Evolutionary conservation across 306 rosid species (phyloP).

Genomic region (Dicorynia guianensis): DNA sequence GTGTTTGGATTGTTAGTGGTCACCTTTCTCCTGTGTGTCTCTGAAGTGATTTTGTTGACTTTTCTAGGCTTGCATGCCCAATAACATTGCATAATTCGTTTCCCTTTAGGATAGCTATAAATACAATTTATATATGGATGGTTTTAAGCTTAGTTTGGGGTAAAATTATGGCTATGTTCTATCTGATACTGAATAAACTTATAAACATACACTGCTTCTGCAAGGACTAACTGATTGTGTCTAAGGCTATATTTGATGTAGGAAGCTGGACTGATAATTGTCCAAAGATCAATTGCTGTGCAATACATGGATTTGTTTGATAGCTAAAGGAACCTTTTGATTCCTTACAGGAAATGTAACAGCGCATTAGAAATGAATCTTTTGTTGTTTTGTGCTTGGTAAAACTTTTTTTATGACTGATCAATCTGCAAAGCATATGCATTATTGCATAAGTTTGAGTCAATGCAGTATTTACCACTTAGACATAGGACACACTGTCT

Average conservation of each 20-base stretch:
- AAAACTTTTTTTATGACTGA: not conserved
- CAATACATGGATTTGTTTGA: not conserved
- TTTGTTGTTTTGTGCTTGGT: not conserved
- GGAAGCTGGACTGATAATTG: not conserved
- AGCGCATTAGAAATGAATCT: not conserved
- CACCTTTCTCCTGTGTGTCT: slow-evolving; percentile 10
- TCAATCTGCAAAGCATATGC: not conserved
- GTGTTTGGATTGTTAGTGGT: not conserved
- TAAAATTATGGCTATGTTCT: not conserved
- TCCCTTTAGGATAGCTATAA: not conserved
- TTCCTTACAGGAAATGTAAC: not conserved
- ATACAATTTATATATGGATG: not conserved
- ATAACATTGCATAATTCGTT: slow-evolving; percentile 2
- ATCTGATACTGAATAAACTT: not conserved
- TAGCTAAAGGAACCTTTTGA: not conserved
- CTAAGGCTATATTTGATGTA: slow-evolving; percentile 6
- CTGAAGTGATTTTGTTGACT: not conserved
- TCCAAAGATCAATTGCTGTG: not conserved
- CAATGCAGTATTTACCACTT: not conserved
- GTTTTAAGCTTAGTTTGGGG: not conserved
- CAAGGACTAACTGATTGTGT: not conserved
- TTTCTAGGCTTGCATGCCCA: not conserved
- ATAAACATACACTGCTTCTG: not conserved
- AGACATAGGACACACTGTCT: not conserved
- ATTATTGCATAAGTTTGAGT: not conserved